Percentiles rank a stretch among this genome's conserved stretches.
These are phyloP conservation scores for Pythium myriotylum DNA, from an alignment of 352 stramenopile species.

Conservation along the genomic window DNA sequence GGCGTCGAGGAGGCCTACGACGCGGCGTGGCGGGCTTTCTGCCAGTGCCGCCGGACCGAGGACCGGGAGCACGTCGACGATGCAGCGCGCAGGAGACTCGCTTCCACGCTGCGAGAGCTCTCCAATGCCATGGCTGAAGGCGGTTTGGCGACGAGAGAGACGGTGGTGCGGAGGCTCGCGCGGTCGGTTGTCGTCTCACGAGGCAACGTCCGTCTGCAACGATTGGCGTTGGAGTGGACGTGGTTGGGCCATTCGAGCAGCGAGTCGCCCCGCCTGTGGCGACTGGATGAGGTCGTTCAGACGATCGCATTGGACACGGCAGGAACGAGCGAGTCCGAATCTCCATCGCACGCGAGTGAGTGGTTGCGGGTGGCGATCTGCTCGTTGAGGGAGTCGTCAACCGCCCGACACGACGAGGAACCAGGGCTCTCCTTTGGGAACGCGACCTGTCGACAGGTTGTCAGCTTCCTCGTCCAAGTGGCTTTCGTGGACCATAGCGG, in stretches of 20 bases:
- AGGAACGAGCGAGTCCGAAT: background rate
- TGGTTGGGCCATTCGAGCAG: slow-evolving; percentile 5
- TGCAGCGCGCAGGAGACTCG: background rate
- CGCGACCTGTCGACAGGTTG: slow-evolving; percentile 2
- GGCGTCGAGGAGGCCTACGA: slow-evolving; percentile 14
- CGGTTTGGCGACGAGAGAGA: background rate
- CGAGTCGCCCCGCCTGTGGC: slow-evolving; percentile 6
- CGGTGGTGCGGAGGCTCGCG: background rate
- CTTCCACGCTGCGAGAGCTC: background rate
- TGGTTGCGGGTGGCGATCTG: slow-evolving; percentile 8
- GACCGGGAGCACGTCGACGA: background rate
- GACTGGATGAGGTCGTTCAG: slow-evolving; percentile 29
- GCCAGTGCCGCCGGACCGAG: background rate
- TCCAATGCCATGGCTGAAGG: background rate
- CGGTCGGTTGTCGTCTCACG: slow-evolving; percentile 4
- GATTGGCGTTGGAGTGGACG: background rate
- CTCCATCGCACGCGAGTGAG: background rate
- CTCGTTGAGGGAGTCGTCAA: slow-evolving; percentile 1
- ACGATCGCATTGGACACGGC: background rate
- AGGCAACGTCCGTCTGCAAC: background rate
- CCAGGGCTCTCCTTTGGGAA: no score
- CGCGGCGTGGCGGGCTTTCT: slow-evolving; percentile 18
- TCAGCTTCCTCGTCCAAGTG: slow-evolving; percentile 29
- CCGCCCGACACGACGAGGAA: background rate
- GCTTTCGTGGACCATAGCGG: slow-evolving; percentile 16